Base-by-base conservation (phyloP, 805 yeast genomes). In the Nakazawaea anatomiae region DNA sequence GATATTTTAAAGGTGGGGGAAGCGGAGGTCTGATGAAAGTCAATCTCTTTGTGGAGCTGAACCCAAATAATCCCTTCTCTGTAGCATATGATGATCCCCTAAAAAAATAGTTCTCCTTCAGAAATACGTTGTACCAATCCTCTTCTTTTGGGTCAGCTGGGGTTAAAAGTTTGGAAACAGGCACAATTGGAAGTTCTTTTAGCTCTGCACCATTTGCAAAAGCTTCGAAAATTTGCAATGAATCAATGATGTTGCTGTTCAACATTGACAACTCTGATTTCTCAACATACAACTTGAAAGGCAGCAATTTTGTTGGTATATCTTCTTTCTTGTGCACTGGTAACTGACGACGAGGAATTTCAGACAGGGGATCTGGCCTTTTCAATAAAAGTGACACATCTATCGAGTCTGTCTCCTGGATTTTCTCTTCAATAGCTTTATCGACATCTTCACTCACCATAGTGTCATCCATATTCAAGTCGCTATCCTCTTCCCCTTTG, bases 1-100 rank as follows among this genome's bases (percentile, higher is more conserved):
- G 70, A 60, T 89, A 87, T 59, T 85, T 82, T 53, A 88, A 69
- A 6, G 87, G 78, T 4, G 99, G 99, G 0, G 98, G 98, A 47
- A 79, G 77, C 5, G 99, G 99, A 0, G 99, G 97, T 55, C 85
- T 82, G 46, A 91, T 72, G 48, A 75, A 76, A 51, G 80, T 84
- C 53, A 79, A 77, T 46, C 85, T 72, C 60, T 86, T 77, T 50
- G 73, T 77, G 1, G 68, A 67, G 39, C 65, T 67, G 45, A 75
- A 70, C 54, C 76, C 74, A 64, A 83, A 83, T 11, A 83, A 62
- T 2, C 87, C 87, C 59, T 79, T 80, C 54, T 80, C 81, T 60
- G 66, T 57, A 57, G 67, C 57, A 71, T 68, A 39, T 78, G 73
- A 41, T 66, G 64, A 59, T 58, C 50, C 43, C 27, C 40, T 51